Evolutionary conservation across 1,284 basidiomycete species (phyloP).

Genomic region (Ceratobasidium papillatum): DNA sequence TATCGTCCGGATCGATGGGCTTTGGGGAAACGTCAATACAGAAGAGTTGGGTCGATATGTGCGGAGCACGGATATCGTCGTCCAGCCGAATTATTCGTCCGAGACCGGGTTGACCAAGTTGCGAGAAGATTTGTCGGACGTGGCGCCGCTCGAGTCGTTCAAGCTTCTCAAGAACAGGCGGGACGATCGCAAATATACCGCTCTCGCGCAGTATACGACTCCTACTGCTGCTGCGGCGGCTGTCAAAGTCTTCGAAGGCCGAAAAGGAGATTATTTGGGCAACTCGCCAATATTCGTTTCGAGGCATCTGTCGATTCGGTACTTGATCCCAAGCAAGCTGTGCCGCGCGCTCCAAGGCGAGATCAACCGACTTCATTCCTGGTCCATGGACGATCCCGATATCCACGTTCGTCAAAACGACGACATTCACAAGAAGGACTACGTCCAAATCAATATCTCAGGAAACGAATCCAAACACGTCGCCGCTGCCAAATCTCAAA

Average conservation of each 20-base stretch:
- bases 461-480: conserved; percentile 27
- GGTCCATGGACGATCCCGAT: conserved; percentile 34
- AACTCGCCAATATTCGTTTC: conserved; percentile 24
- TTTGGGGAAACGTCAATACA: neutral
- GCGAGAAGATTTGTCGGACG: conserved; percentile 15
- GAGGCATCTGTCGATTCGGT: conserved; percentile 17
- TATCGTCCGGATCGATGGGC: conserved; percentile 17
- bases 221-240: conserved; percentile 23
- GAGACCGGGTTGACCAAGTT: conserved; percentile 15
- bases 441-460: conserved; percentile 11
- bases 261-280: conserved; percentile 4
- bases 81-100: conserved; percentile 32
- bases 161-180: neutral
- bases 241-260: conserved; percentile 24
- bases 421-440: conserved; percentile 11
- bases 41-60: neutral
- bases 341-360: conserved; percentile 25
- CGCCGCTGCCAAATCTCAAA: conserved; percentile 17
- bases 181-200: conserved; percentile 26
- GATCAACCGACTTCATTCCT: conserved; percentile 24
- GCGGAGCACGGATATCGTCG: conserved; percentile 9
- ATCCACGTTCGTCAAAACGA: conserved; percentile 12
- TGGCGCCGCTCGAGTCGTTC: conserved; percentile 38
- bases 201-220: conserved; percentile 33
- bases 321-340: conserved; percentile 15